Evolutionary conservation across 2,329 filamentous ascomycete genomes (phyloP), one percentile per base, ranked within the genome.

Genomic region (Calonectria hawksworthii): DNA sequence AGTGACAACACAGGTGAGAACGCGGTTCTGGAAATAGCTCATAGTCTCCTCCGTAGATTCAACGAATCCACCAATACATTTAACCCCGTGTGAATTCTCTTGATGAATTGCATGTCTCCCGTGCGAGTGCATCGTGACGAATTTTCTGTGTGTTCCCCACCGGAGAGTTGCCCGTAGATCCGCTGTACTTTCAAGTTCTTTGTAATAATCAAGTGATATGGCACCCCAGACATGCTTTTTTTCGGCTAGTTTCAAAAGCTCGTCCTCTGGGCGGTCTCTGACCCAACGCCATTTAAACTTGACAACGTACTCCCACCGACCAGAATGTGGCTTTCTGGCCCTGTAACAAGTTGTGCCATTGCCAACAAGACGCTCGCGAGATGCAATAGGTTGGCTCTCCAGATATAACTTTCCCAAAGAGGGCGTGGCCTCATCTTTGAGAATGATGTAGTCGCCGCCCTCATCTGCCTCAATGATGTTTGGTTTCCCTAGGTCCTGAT

Each of bases 271-370:
- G 70, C 79, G 80, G 0, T 80, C 75, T 56, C 77, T 79, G 6
- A 76, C 80, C 81, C 79, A 82, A 26, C 83, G 83, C 83, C 83
- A 85, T 70, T 82, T 83, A 70, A 83, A 83, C 68, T 84, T 84
- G 30, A 84, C 47, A 68, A 81, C 79, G 71, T 78, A 79, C 63
- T 77, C 66, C 81, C 81, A 84, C 76, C 41, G 72, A 73, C 74
- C 59, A 6, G 82, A 82, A 65, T 68, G 71, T 47, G 76, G 73
- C 30, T 30, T 74, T 77, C 73, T 82, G 54, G 81, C 81, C 16
- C 80, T 78, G 70, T 84, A 84, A 72, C 82, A 85, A 72, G 79
- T 79, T 64, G 80, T 84, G 23, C 83, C 83, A n/a, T 50, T 75
- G 38, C 82, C 80, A 75, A 84, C 77, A 51, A 85, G 72, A 7